Evolutionary conservation across 139 green algal genomes (phyloP).

Genomic region (Closterium sp.): DNA sequence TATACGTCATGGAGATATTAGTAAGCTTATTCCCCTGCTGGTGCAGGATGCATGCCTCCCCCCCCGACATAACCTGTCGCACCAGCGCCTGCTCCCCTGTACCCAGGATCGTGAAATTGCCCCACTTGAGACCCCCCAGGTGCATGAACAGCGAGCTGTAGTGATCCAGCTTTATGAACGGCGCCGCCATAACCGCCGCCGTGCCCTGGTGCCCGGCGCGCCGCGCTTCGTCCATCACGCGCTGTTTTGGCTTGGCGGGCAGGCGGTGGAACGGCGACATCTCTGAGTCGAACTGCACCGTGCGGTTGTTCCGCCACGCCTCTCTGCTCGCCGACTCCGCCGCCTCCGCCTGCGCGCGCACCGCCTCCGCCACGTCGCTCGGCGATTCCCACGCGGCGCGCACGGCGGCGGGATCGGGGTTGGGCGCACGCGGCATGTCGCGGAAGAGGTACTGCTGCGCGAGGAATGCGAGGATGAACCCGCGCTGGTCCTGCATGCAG

Average conservation of each 20-base stretch:
- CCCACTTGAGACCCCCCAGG: constrained; percentile 2
- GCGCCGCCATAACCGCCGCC: not conserved
- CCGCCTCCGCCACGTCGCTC: not conserved
- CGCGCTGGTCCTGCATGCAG: constrained; percentile 16
- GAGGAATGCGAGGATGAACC: constrained; percentile 1
- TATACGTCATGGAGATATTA: not conserved
- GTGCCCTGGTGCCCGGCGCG: not conserved
- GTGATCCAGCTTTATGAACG: constrained; percentile 9
- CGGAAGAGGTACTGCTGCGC: not conserved
- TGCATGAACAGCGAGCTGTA: constrained; percentile 9
- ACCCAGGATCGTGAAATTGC: not conserved
- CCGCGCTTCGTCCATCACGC: not conserved
- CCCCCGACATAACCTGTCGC: not conserved
- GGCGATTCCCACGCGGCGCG: not conserved
- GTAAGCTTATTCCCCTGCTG: constrained; percentile 9
- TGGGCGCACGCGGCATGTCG: not conserved
- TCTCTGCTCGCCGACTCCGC: not conserved
- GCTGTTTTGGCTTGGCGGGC: not conserved
- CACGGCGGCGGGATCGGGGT: not conserved
- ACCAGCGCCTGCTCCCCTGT: constrained; percentile 6
- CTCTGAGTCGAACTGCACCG: not conserved
- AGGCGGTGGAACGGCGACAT: not conserved
- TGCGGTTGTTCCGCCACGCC: not conserved
- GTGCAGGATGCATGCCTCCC: constrained; percentile 14
- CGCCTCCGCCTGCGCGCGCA: not conserved